Evolutionary conservation across 208 protist genomes (phyloP).

Genomic region (Trypanosoma avium): DNA sequence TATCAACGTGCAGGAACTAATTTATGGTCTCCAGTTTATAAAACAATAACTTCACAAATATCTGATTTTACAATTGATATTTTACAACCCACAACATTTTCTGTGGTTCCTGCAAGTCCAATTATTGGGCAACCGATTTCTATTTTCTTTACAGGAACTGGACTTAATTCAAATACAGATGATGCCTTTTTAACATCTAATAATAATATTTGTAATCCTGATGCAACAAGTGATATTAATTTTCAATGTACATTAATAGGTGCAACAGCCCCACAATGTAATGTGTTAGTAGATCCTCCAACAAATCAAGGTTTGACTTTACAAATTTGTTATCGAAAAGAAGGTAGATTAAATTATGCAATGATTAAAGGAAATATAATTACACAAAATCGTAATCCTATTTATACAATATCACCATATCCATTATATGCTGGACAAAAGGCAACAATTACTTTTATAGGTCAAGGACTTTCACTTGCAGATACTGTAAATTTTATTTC

Average conservation of each 20-base stretch:
- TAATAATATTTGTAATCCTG: too few relatives aligned
- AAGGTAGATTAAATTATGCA: slow-evolving; percentile 50
- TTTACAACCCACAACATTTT: slow-evolving; percentile 79
- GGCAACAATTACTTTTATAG: slow-evolving; percentile 51
- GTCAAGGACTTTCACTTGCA: slow-evolving; percentile 38
- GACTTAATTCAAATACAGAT: slow-evolving; percentile 53
- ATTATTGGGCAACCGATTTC: slow-evolving; percentile 49
- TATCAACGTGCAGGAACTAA: slow-evolving; percentile 45
- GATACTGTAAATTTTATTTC: slow-evolving; percentile 63
- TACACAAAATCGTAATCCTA: slow-evolving; percentile 70
- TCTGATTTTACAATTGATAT: slow-evolving; percentile 78
- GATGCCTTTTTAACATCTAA: slow-evolving; percentile 70
- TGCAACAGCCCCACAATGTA: slow-evolving; percentile 38
- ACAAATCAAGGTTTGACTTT: slow-evolving; percentile 49
- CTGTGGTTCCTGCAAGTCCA: slow-evolving; percentile 35
- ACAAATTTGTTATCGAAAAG: slow-evolving; percentile 77
- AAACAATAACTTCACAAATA: slow-evolving; percentile 14
- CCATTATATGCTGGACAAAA: slow-evolving; percentile 71
- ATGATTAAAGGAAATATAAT: slow-evolving; percentile 45
- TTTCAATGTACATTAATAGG: slow-evolving; percentile 18
- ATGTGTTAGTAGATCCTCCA: slow-evolving; percentile 56
- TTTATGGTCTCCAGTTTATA: slow-evolving; percentile 65
- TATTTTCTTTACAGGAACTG: slow-evolving; percentile 62
- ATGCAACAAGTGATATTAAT: slow-evolving; percentile 9
- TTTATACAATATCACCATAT: slow-evolving; percentile 54